These are phyloP conservation scores for Tagetes patula DNA, from an alignment of 129 eudicot species.

Conservation along the genomic window DNA sequence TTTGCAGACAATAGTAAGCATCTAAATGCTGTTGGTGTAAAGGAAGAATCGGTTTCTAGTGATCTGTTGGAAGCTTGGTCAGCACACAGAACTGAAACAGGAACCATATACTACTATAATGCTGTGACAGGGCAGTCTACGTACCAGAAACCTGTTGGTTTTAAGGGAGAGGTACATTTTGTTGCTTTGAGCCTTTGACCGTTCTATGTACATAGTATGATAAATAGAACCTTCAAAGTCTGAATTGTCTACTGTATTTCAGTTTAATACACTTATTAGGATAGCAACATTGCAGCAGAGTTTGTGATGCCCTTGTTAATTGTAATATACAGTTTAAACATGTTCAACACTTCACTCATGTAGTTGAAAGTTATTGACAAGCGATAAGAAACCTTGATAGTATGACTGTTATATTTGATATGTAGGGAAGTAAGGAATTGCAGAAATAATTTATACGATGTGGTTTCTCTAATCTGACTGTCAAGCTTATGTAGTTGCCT, in stretches of 20 bases:
- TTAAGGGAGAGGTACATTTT: conserved; percentile 74
- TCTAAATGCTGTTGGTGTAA: conserved; percentile 37
- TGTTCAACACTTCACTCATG: conserved; percentile 18
- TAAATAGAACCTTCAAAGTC: neutral
- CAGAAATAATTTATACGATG: neutral
- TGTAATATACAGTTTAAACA: conserved; percentile 9
- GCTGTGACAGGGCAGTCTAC: conserved; percentile 92
- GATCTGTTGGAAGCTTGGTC: conserved; percentile 87
- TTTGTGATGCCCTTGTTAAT: conserved; percentile 11
- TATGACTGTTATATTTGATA: neutral
- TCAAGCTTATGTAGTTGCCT: conserved; percentile 8
- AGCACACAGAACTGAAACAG: conserved; percentile 83
- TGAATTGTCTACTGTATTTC: conserved; percentile 1
- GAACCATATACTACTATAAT: conserved; percentile 88
- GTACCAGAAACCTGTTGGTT: conserved; percentile 79
- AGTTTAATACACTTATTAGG: conserved; percentile 1
- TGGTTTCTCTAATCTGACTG: neutral
- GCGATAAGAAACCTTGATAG: conserved; percentile 17
- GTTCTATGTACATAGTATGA: conserved; percentile 16
- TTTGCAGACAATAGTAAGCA: conserved; percentile 54
- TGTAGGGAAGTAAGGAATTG: conserved; percentile 6
- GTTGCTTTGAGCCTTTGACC: conserved; percentile 9
- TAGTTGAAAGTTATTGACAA: conserved; percentile 6
- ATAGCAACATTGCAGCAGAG: neutral
- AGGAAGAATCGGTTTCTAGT: conserved; percentile 33